Conservation (phyloP, 768 basidiomycete genomes). For the Lactifluus subvellereus region DNA sequence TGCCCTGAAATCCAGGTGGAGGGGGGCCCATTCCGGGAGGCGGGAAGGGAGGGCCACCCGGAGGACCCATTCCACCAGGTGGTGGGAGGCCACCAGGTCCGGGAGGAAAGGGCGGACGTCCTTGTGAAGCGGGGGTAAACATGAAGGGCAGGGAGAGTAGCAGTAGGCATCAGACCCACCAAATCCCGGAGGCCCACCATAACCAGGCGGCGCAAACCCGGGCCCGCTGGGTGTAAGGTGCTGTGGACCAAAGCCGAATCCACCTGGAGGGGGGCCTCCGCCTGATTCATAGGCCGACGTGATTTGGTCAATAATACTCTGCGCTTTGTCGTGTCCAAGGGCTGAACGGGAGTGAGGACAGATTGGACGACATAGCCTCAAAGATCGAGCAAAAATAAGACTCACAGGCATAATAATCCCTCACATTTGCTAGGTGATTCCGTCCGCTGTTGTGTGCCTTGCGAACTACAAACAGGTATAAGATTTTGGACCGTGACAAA, state of each 20-base stretch:
- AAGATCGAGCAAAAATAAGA: not conserved
- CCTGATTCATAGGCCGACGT: conserved; percentile 87
- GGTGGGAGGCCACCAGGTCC: conserved; percentile 45
- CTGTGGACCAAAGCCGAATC: conserved; percentile 81
- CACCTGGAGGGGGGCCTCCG: conserved; percentile 80
- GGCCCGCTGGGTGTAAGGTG: conserved; percentile 50
- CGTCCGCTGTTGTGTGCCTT: conserved; percentile 98
- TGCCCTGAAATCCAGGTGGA: conserved; percentile 41
- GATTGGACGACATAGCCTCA: conserved; percentile 12
- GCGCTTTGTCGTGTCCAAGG: conserved; percentile 93
- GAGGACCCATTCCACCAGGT: conserved; percentile 45
- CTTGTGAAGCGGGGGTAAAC: conserved; percentile 29
- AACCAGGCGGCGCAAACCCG: conserved; percentile 47
- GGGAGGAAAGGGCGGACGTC: conserved; percentile 60
- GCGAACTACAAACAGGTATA: conserved; percentile 52
- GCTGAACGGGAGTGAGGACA: conserved; percentile 38
- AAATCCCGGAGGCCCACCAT: conserved; percentile 33
- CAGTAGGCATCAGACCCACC: conserved; percentile 5
- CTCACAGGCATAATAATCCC: conserved; percentile 93
- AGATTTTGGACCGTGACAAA: not conserved
- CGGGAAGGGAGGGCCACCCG: conserved; percentile 70
- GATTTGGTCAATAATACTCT: conserved; percentile 98
- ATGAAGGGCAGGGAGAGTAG: not conserved
- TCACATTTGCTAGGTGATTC: conserved; percentile 93
- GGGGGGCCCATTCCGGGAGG: conserved; percentile 45